Conservation (phyloP, 352 stramenopile genomes). For the Phytopythium cucurbitacearum region DNA sequence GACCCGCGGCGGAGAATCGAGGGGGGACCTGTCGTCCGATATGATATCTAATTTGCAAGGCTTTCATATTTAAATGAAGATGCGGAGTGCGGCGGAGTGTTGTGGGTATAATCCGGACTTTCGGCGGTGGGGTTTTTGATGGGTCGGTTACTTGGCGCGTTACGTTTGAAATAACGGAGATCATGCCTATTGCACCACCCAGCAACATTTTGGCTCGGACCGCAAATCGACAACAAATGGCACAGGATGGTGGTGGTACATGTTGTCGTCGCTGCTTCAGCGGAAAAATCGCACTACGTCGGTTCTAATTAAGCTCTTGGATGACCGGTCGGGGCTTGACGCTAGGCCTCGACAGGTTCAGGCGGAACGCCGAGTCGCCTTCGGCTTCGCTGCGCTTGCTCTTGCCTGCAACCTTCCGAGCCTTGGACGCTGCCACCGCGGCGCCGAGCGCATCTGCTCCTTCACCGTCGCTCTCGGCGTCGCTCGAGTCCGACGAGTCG, state of each 20-base stretch:
- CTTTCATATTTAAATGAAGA: conserved; percentile 9
- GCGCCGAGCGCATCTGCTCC: conserved; percentile 22
- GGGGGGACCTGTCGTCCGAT: not conserved
- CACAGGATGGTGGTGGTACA: too few species aligned
- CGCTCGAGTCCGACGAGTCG: conserved; percentile 19
- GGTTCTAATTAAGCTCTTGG: conserved; percentile 64
- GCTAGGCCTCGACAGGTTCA: conserved; percentile 34
- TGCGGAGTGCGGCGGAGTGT: conserved; percentile 10
- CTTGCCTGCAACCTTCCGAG: not conserved
- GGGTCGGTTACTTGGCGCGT: not conserved
- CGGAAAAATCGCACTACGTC: conserved; percentile 2
- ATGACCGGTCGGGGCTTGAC: conserved; percentile 52
- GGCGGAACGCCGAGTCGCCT: conserved; percentile 13
- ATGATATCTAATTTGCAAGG: not conserved
- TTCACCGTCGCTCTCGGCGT: conserved; percentile 14
- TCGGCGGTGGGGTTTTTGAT: not conserved
- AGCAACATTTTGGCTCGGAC: too few species aligned
- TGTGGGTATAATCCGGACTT: not conserved
- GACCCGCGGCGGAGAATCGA: conserved; percentile 21
- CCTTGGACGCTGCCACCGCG: conserved; percentile 12
- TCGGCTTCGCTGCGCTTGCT: not conserved
- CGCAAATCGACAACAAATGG: too few species aligned
- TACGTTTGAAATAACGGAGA: conserved; percentile 3
- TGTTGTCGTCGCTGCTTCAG: too few species aligned
- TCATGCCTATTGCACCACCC: too few species aligned